These are phyloP conservation scores for Sanghuangporus baumii DNA, from an alignment of 1,284 basidiomycete genomes.

Conservation along the genomic window DNA sequence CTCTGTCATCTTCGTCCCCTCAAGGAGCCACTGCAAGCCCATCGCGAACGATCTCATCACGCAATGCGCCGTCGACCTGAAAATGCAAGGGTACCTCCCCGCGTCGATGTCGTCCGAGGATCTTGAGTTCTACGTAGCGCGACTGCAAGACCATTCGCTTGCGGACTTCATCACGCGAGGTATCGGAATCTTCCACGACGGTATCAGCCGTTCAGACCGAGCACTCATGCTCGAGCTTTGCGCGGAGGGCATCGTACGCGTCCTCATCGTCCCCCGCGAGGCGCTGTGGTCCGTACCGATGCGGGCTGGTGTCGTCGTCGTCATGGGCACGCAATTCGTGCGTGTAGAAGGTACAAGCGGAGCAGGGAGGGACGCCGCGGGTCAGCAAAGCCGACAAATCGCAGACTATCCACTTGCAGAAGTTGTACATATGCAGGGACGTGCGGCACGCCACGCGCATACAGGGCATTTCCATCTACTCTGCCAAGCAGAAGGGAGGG, in stretches of 20 bases:
- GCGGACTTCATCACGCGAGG: conserved; percentile 83
- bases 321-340: conserved; percentile 91
- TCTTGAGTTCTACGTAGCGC: conserved; percentile 56
- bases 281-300: conserved; percentile 85
- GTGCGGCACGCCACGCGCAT: conserved; percentile 62
- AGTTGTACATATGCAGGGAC: conserved; percentile 87
- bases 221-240: conserved; percentile 79
- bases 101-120: conserved; percentile 45
- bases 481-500: conserved; percentile 79
- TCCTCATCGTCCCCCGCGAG: conserved; percentile 80
- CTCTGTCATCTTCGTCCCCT: conserved; percentile 89
- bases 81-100: conserved; percentile 70
- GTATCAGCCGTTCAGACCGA: conserved; percentile 67
- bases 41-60: conserved; percentile 86
- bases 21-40: conserved; percentile 70
- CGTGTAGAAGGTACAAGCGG: conserved; percentile 35
- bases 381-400: conserved; percentile 55
- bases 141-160: conserved; percentile 64
- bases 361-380: conserved; percentile 26
- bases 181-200: conserved; percentile 83
- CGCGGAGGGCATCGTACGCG: conserved; percentile 74
- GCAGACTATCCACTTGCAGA: conserved; percentile 80
- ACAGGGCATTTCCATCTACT: conserved; percentile 77
- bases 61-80: conserved; percentile 75
- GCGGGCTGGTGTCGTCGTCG: conserved; percentile 74